Percentiles rank a stretch among this genome's conserved stretches.
Conservation (phyloP, 306 rosid genomes). For the Vachellia collinsii region DNA sequence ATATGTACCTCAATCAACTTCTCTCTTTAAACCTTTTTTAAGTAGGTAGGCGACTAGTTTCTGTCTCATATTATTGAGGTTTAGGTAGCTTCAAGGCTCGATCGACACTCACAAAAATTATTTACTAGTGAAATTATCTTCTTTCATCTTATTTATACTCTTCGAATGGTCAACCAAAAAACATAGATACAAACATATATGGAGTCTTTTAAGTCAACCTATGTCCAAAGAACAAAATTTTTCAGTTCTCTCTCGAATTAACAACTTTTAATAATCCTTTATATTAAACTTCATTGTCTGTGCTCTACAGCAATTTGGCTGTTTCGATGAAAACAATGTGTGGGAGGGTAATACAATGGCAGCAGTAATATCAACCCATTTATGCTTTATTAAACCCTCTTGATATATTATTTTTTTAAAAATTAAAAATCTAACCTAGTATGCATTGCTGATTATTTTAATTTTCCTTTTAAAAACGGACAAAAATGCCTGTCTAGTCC, state of each 20-base stretch:
- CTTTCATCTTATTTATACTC: no score
- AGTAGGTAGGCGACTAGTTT: no score
- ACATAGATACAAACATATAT: no score
- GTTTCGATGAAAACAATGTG: conserved; percentile 43
- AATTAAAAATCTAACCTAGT: not conserved
- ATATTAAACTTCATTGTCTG: not conserved
- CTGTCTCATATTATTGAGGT: no score
- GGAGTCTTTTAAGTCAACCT: no score
- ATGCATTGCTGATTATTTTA: conserved; percentile 1
- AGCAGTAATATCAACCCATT: conserved; percentile 24
- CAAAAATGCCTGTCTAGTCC: no score
- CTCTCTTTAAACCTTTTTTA: not conserved
- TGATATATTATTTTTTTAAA: not conserved
- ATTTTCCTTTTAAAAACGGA: not conserved
- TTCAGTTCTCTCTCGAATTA: not conserved
- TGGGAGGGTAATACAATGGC: conserved; percentile 12
- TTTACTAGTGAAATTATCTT: no score
- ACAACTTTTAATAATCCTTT: conserved; percentile 27
- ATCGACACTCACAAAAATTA: no score
- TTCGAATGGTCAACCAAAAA: no score
- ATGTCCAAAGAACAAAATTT: not conserved
- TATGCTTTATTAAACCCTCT: not conserved
- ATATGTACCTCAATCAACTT: not conserved
- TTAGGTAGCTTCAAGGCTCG: no score
- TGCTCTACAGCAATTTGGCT: not conserved